These are phyloP conservation scores for Aspergillus egyptiacus DNA, from an alignment of 495 filamentous ascomycete species.

Conservation along the genomic window DNA sequence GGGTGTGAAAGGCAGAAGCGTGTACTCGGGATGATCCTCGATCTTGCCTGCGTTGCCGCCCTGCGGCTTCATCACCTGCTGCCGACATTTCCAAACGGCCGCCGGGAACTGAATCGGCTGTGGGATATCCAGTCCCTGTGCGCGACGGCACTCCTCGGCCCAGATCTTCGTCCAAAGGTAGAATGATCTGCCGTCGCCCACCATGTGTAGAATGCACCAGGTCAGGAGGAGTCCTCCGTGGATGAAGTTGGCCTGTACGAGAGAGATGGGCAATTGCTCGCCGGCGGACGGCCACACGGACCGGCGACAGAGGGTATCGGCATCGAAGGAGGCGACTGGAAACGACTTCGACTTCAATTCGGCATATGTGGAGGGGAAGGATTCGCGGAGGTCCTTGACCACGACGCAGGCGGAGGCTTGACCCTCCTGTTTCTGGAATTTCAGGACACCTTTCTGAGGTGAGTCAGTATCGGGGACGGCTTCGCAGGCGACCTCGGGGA, in stretches of 20 bases:
- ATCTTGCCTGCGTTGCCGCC: slow-evolving; percentile 20
- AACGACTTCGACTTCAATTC: slow-evolving; percentile 29
- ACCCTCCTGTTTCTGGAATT: slow-evolving; percentile 16
- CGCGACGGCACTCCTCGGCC: slow-evolving; percentile 31
- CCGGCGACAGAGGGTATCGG: slow-evolving; percentile 24
- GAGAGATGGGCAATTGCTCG: slow-evolving; percentile 23
- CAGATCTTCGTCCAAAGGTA: slow-evolving; percentile 29
- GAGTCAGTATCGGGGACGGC: slow-evolving; percentile 25
- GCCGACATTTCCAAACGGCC: slow-evolving; percentile 19
- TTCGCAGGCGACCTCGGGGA: slow-evolving; percentile 27
- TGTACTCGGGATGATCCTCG: slow-evolving; percentile 31
- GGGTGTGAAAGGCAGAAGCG: slow-evolving; percentile 27
- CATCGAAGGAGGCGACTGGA: slow-evolving; percentile 27
- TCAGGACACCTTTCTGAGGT: slow-evolving; percentile 27
- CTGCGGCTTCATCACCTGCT: slow-evolving; percentile 24
- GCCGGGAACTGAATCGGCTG: slow-evolving; percentile 17
- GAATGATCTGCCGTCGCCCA: slow-evolving; percentile 29
- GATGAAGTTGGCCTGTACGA: slow-evolving; percentile 37
- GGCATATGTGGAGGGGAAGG: slow-evolving; percentile 19
- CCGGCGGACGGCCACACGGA: slow-evolving; percentile 28
- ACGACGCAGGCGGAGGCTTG: slow-evolving; percentile 9
- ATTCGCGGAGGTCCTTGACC: slow-evolving; percentile 28
- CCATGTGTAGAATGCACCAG: slow-evolving; percentile 29
- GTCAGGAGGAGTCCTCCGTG: slow-evolving; percentile 23
- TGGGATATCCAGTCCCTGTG: slow-evolving; percentile 23